Conservation (phyloP, 768 basidiomycete species). For the Calocybe indica region DNA sequence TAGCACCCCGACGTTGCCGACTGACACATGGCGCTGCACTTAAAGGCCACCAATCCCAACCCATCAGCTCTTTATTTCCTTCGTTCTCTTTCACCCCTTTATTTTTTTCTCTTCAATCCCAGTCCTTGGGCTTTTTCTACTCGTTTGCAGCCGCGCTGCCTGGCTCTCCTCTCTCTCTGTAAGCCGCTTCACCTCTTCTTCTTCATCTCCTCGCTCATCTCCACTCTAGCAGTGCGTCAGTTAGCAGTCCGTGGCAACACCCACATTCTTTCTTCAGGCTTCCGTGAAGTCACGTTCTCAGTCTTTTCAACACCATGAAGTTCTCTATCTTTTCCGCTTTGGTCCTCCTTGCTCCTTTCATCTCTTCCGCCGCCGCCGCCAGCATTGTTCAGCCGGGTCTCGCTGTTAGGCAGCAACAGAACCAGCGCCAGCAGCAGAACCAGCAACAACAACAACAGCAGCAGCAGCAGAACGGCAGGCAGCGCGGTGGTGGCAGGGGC, state of each 20-base stretch:
- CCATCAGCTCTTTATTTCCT: not conserved
- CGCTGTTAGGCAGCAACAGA: constrained; percentile 18
- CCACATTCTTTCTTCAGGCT: constrained; percentile 35
- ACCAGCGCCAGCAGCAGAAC: constrained; percentile 12
- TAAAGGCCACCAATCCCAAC: too few relatives aligned
- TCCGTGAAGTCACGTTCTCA: constrained; percentile 36
- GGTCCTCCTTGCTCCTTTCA: constrained; percentile 32
- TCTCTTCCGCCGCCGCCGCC: constrained; percentile 25
- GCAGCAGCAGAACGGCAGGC: constrained; percentile 4
- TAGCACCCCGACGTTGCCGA: too few relatives aligned
- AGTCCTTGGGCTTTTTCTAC: constrained; percentile 18
- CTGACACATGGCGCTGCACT: too few relatives aligned
- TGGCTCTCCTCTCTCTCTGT: constrained; percentile 23
- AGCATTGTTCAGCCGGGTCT: constrained; percentile 20
- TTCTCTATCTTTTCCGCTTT: constrained; percentile 35
- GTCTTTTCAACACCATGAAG: constrained; percentile 40
- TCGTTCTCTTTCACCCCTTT: constrained; percentile 8
- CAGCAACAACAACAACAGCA: constrained; percentile 10
- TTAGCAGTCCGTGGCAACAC: constrained; percentile 19
- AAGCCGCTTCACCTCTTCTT: not conserved
- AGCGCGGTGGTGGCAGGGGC: not conserved
- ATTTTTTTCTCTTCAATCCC: constrained; percentile 12
- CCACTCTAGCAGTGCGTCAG: constrained; percentile 17
- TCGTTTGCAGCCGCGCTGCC: constrained; percentile 53
- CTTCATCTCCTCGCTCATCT: not conserved